Conservation (phyloP, 805 yeast genomes). For the Vanderwaltozyma tropicalis region DNA sequence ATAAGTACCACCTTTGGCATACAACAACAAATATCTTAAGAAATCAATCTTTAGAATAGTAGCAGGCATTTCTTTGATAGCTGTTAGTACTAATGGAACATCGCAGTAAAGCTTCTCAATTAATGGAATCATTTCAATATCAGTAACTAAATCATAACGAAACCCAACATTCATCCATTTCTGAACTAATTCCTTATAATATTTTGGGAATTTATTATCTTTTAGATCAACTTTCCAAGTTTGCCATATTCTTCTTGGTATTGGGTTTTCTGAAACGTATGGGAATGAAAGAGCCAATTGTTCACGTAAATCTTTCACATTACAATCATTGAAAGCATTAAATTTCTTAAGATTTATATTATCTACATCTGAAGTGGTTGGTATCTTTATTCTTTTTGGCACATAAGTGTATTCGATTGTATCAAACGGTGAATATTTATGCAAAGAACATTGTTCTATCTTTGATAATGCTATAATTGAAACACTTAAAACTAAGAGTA, state of each 20-base stretch:
- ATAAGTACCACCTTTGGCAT: conserved; percentile 85
- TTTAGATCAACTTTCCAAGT: conserved; percentile 72
- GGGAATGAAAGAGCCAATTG: conserved; percentile 67
- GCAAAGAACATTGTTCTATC: too few relatives aligned
- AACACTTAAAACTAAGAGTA: too few relatives aligned
- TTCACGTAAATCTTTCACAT: conserved; percentile 15
- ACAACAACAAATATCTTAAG: conserved; percentile 73
- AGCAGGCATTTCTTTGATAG: conserved; percentile 67
- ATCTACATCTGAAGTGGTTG: conserved; percentile 1
- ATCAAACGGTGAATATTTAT: too few relatives aligned
- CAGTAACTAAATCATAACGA: conserved; percentile 64
- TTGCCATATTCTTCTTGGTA: conserved; percentile 85
- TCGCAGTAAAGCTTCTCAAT: conserved; percentile 49
- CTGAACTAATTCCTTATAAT: conserved; percentile 39
- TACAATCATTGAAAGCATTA: neutral
- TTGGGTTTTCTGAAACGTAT: conserved; percentile 49
- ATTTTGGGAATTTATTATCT: conserved; percentile 46
- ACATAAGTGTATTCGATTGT: too few relatives aligned
- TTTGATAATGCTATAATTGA: too few relatives aligned
- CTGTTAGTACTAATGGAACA: conserved; percentile 64
- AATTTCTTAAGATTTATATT: conserved; percentile 10
- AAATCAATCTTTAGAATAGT: conserved; percentile 82
- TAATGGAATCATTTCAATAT: conserved; percentile 48
- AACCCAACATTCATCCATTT: conserved; percentile 47
- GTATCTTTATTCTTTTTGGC: neutral